A percentile compares a stretch with the other conserved stretches of the same genome.
Conservation (phyloP, 257 asterid species). For the Ophiorrhiza pumila region DNA sequence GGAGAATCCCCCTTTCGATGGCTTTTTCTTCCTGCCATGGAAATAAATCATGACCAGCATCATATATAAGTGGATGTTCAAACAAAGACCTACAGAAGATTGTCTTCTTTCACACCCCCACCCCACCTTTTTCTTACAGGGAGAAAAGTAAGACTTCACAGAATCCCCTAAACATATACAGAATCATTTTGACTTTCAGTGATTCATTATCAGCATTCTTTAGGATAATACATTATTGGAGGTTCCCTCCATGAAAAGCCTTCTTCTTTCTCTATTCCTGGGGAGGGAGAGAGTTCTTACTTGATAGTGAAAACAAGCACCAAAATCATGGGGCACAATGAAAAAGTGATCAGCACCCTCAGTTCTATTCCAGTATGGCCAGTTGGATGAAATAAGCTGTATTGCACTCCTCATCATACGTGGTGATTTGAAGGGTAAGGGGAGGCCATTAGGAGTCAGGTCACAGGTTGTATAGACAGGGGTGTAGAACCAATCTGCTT, state of each 20-base stretch:
- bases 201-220: background rate
- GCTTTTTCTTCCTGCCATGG: slow-evolving; percentile 82
- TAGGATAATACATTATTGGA: background rate
- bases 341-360: slow-evolving; percentile 98
- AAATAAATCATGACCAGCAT: background rate
- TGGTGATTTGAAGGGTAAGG: slow-evolving; percentile 81
- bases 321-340: slow-evolving; percentile 86
- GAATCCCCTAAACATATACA: background rate
- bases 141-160: background rate
- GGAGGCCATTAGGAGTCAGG: slow-evolving; percentile 86
- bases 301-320: slow-evolving; percentile 87
- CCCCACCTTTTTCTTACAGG: background rate
- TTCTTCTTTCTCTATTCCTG: background rate
- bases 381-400: slow-evolving; percentile 76
- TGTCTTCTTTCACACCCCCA: background rate
- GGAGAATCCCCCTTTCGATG: slow-evolving; percentile 84
- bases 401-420: slow-evolving; percentile 95
- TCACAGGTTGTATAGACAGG: slow-evolving; percentile 86
- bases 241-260: background rate
- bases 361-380: slow-evolving; percentile 93
- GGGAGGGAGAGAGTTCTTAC: slow-evolving; percentile 32
- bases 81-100: background rate
- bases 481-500: slow-evolving; percentile 91
- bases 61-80: background rate
- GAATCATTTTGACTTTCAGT: background rate